Evolutionary conservation across 2,329 filamentous ascomycete genomes (phyloP).

Genomic region (Apiospora phragmitis): DNA sequence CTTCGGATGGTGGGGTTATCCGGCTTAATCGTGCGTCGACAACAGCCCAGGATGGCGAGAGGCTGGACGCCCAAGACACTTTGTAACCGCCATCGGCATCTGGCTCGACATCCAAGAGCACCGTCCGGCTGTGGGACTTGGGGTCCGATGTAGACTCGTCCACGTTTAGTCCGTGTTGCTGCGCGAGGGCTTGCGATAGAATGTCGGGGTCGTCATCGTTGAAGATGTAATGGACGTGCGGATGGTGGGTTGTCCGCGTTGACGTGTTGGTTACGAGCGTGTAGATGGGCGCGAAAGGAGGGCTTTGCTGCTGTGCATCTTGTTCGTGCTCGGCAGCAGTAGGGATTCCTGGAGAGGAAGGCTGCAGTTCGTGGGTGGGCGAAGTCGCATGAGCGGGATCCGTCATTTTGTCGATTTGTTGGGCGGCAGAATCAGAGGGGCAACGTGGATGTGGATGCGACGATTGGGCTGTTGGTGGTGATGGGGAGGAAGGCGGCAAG

Average conservation of each 20-base stretch:
- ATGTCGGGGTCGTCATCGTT: slow-evolving; percentile 83
- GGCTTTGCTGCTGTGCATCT: slow-evolving; percentile 25
- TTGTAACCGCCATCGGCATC: slow-evolving; percentile 44
- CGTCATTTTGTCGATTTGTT: slow-evolving; percentile 10
- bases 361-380: background rate
- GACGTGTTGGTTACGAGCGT: slow-evolving; percentile 76
- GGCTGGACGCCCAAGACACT: slow-evolving; percentile 69
- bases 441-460: slow-evolving; percentile 6
- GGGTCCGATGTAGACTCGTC: slow-evolving; percentile 30
- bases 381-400: slow-evolving; percentile 11
- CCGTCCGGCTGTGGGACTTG: slow-evolving; percentile 40
- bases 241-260: slow-evolving; percentile 77
- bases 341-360: background rate
- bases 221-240: slow-evolving; percentile 89
- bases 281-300: slow-evolving; percentile 77
- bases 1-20: slow-evolving; percentile 35
- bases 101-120: slow-evolving; percentile 57
- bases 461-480: background rate
- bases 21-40: slow-evolving; percentile 46
- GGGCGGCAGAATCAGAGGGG: background rate
- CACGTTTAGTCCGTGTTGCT: slow-evolving; percentile 39
- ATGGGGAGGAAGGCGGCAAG: slow-evolving; percentile 9
- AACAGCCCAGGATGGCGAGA: slow-evolving; percentile 73
- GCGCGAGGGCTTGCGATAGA: slow-evolving; percentile 65
- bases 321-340: slow-evolving; percentile 13